Percentiles rank a stretch among this genome's conserved stretches.
These are phyloP conservation scores for Globisporangium yorkense DNA, from an alignment of 352 stramenopile species.

Conservation along the genomic window DNA sequence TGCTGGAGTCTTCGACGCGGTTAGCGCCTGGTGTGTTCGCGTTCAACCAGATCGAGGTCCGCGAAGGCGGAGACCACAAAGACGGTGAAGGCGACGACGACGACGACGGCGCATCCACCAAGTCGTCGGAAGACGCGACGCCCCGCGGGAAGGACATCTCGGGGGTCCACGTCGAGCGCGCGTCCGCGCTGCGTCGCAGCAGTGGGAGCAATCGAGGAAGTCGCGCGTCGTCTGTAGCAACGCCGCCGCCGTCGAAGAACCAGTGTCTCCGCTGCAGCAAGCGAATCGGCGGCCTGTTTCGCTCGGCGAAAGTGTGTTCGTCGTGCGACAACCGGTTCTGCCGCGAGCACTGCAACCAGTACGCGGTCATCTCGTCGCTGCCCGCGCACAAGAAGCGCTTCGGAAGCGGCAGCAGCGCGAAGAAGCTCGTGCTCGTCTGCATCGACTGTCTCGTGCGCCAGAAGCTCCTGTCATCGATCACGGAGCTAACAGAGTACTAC, in stretches of 20 bases:
- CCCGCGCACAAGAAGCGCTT: constrained; percentile 8
- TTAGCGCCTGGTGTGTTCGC: constrained; percentile 33
- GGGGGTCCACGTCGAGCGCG: background rate
- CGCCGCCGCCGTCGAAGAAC: constrained; percentile 19
- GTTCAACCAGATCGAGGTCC: constrained; percentile 45
- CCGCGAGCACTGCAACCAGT: constrained; percentile 35
- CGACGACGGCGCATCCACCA: constrained; percentile 9
- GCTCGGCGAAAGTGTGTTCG: constrained; percentile 40
- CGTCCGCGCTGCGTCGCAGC: background rate
- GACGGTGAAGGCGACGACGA: constrained; percentile 7
- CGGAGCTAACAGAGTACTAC: constrained; percentile 16
- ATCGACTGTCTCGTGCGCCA: constrained; percentile 52
- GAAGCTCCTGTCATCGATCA: constrained; percentile 35
- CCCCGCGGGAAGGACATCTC: background rate
- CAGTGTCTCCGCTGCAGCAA: constrained; percentile 38
- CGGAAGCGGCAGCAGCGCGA: constrained; percentile 1
- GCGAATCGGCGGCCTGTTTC: constrained; percentile 30
- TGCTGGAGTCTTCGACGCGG: constrained; percentile 3
- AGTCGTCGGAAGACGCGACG: constrained; percentile 9
- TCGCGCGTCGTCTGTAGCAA: background rate
- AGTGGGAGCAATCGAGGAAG: constrained; percentile 1
- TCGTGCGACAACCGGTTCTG: constrained; percentile 49
- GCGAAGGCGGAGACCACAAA: constrained; percentile 18
- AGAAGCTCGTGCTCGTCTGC: constrained; percentile 21
- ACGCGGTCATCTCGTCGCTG: constrained; percentile 19